These are phyloP conservation scores for Mucuna pruriens DNA, from an alignment of 306 rosid genomes.

Conservation along the genomic window DNA sequence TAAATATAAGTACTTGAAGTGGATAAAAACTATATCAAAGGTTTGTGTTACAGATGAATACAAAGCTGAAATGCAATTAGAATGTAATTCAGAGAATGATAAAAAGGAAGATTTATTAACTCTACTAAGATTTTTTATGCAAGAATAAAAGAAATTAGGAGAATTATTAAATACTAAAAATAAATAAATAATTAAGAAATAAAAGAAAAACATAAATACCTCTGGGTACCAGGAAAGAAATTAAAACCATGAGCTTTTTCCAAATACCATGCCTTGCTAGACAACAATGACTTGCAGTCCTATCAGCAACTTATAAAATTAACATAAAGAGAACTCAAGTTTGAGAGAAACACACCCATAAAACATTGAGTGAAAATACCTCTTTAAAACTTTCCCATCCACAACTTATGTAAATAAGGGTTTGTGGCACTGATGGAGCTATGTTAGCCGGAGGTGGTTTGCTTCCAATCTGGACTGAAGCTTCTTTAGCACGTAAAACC, in stretches of 20 bases:
- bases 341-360: slow-evolving; percentile 21
- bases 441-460: slow-evolving; percentile 49
- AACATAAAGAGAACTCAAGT: slow-evolving; percentile 29
- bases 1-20: not conserved
- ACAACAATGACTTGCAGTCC: slow-evolving; percentile 85
- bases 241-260: slow-evolving; percentile 89
- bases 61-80: slow-evolving; percentile 6
- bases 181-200: not conserved
- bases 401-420: slow-evolving; percentile 94
- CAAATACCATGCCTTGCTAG: slow-evolving; percentile 77
- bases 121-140: not conserved
- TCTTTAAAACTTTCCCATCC: slow-evolving; percentile 99
- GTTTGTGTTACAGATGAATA: slow-evolving; percentile 3
- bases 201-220: slow-evolving; percentile 50
- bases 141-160: slow-evolving; percentile 14
- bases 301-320: slow-evolving; percentile 41
- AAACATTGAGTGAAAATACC: slow-evolving; percentile 52
- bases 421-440: slow-evolving; percentile 66
- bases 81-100: slow-evolving; percentile 3
- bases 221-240: slow-evolving; percentile 87
- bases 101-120: slow-evolving; percentile 2
- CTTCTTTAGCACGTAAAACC: slow-evolving; percentile 91
- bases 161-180: not conserved
- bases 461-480: slow-evolving; percentile 71
- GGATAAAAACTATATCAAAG: slow-evolving; percentile 24